Evolutionary conservation across 148 eudicot species (phyloP), one percentile per base, ranked within the genome.

Genomic region (Silene uniflora): DNA sequence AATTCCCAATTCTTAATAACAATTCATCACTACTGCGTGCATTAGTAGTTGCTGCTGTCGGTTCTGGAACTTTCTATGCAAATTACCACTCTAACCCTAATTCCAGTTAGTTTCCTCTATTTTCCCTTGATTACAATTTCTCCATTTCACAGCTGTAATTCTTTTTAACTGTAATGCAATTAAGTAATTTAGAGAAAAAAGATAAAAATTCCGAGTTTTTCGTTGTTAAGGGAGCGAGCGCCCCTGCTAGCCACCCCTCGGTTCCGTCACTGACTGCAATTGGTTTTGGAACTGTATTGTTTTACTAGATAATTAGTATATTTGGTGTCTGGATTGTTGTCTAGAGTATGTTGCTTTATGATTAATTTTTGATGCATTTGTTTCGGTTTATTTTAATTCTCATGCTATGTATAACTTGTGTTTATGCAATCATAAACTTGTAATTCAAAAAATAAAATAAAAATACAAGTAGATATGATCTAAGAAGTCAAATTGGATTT

Each of bases 41-140:
- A 29, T 78, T 73, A 73, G 89, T 87, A 62, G 80, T 81, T 76
- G 90, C 87, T 71, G 72, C 92, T 42, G 86, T 86, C 21, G 93
- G 96, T 60, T 89, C 94, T 44, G 92, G 89, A 27, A 49, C 86
- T 72, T 17, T 83, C 5, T 89, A 73, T 73, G 62, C 84, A 3
- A 75, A 81, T 68, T 23, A 39, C 19, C 14, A 21, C 29, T 3
- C 52, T 70, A 72, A 84, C 56, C 58, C 72, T 2, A 71, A 80
- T 83, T 78, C 76, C 80, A 80, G 98, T 91, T 81, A 89, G 90
- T 70, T 80, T 27, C 23, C 46, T 1, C 42, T 6, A 18, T 22
- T 62, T 23, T 49, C 27, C 69, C 16, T 47, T 70, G 29, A 47
- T 22, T 13, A 47, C 35, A 1, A 23, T 23, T 49, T 24, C 39